Base-by-base conservation (phyloP, 495 filamentous ascomycete species). In the Neurospora discreta region DNA sequence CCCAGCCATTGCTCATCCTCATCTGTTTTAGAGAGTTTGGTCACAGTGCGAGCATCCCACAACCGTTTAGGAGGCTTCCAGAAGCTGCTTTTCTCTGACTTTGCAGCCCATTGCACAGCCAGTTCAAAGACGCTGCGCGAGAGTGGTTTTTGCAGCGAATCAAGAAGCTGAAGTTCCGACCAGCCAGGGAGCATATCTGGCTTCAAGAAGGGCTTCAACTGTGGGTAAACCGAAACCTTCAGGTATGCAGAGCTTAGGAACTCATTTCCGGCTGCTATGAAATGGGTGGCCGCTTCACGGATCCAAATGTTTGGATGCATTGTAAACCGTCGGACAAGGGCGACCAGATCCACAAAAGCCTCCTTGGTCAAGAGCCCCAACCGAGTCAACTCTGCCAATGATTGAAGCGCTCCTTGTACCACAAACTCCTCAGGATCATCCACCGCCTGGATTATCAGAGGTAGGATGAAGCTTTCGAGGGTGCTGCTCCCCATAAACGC, bases 251-350 rank as follows among this genome's bases (percentile, higher is more conserved):
- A 78, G 10, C 93, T 93, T n/a, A 98, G 78, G 76, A 91, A 93
- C 68, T 87, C 90, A 7, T 90, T 89, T 4, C 92, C 89, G 30
- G 90, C 89, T 3, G 91, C 88, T 42, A 98, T 87, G 74, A 98
- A 94, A 72, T 92, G 89, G 26, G 90, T 89, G 5, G 95, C 89
- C 18, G 94, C 92, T 82, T 97, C 93, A 38, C 95, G 87, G 41
- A 99, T 94, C 96, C 96, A 98, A 15, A 92, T 82, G 76, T 96
- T 98, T 1, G 96, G 95, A 76, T 99, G 96, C 81, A 96, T 90
- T 60, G 94, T 89, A 75, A 98, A 97, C 18, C 93, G 89, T 9
- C 84, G 90, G 23, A 93, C 88, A 67, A 93, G 87, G 71, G 93
- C 89, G 58, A 97, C 88, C 38, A 97, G 84, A 75, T 98, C 93